A percentile compares a stretch with the other conserved stretches of the same genome.
Evolutionary conservation across 106 monocot genomes (phyloP).

Genomic region (Platanthera guangdongensis): DNA sequence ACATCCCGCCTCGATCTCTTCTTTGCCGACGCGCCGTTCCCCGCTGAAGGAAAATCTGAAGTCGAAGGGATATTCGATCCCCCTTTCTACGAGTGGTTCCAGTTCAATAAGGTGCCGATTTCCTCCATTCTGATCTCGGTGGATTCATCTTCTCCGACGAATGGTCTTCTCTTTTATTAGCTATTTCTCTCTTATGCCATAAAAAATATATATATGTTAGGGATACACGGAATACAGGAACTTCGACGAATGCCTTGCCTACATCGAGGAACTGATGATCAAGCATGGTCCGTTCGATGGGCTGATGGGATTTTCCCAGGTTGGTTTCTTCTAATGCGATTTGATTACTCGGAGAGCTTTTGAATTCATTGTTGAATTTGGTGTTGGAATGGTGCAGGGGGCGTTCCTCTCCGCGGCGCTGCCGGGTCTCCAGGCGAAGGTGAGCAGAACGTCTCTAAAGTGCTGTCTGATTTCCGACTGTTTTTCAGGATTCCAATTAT

Average conservation of each 20-base stretch:
- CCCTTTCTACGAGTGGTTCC: slow-evolving; percentile 97
- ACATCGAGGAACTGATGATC: slow-evolving; percentile 82
- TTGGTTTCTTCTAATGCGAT: not conserved
- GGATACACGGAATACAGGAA: slow-evolving; percentile 54
- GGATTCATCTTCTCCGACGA: not conserved
- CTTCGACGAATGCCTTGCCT: slow-evolving; percentile 63
- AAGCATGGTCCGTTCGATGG: slow-evolving; percentile 89
- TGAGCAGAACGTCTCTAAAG: not conserved
- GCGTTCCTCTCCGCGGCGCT: slow-evolving; percentile 80
- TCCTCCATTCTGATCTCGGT: not conserved
- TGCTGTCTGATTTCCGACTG: not conserved
- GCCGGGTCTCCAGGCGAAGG: slow-evolving; percentile 69
- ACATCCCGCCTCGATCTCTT: slow-evolving; percentile 70
- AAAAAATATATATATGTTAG: slow-evolving; percentile 7
- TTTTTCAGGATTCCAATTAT: not conserved
- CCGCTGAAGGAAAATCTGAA: slow-evolving; percentile 72
- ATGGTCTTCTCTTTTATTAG: not conserved
- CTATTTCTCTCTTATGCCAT: not conserved
- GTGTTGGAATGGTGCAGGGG: slow-evolving; percentile 32
- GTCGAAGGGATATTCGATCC: slow-evolving; percentile 84
- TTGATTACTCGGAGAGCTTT: not conserved
- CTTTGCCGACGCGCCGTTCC: slow-evolving; percentile 80
- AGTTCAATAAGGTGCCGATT: slow-evolving; percentile 55
- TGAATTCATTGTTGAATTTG: not conserved
- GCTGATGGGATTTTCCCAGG: slow-evolving; percentile 98